Evolutionary conservation across 257 asterid genomes (phyloP).

Genomic region (Lantana camara): DNA sequence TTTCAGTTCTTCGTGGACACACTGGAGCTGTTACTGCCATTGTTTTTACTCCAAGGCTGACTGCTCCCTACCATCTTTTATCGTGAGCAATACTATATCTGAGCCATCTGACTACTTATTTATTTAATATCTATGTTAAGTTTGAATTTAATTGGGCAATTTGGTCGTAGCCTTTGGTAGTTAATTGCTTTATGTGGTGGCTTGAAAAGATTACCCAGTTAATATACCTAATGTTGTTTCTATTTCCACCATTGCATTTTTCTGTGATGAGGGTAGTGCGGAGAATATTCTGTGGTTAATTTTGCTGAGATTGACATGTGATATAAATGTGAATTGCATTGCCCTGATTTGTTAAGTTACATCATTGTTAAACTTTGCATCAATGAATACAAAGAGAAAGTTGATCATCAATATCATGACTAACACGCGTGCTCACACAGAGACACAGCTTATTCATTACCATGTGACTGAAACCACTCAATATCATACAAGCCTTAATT

Average conservation of each 20-base stretch:
- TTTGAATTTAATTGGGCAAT: slow-evolving; percentile 2
- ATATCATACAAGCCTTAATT: too few relatives aligned
- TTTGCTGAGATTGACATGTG: background rate
- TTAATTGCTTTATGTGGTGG: background rate
- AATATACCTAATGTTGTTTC: too few relatives aligned
- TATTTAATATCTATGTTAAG: slow-evolving; percentile 15
- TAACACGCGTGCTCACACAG: too few relatives aligned
- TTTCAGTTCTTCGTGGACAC: slow-evolving; percentile 96
- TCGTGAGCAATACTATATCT: slow-evolving; percentile 71
- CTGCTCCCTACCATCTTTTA: slow-evolving; percentile 69
- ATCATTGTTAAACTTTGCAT: too few relatives aligned
- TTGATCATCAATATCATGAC: too few relatives aligned
- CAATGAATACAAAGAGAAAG: too few relatives aligned
- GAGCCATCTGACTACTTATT: slow-evolving; percentile 24
- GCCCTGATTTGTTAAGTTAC: too few relatives aligned
- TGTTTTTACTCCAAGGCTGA: slow-evolving; percentile 86
- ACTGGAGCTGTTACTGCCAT: slow-evolving; percentile 95
- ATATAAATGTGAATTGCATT: too few relatives aligned
- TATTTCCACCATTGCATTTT: too few relatives aligned
- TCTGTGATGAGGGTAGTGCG: background rate
- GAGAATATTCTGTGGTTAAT: slow-evolving; percentile 5
- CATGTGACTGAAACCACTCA: too few relatives aligned
- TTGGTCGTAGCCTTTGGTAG: background rate
- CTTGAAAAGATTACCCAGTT: too few relatives aligned
- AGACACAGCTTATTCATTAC: too few relatives aligned